Percentiles rank a stretch among this genome's conserved stretches.
Evolutionary conservation across 169 alveolate species (phyloP).

Genomic region (Plasmodium gallinaceum): DNA sequence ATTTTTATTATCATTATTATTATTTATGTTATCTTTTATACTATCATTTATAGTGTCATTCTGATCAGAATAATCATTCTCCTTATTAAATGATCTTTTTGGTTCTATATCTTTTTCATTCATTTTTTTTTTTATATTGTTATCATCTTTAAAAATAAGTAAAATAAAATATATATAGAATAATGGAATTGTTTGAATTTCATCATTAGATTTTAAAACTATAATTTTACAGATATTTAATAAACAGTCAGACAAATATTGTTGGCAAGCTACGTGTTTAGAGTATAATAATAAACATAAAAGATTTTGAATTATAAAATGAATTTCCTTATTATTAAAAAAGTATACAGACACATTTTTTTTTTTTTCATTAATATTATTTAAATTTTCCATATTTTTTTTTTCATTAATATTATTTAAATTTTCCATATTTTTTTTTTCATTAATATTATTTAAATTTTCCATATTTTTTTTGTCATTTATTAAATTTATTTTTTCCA

Average conservation of each 20-base stretch:
- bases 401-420: not conserved
- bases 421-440: not conserved
- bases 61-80: not conserved
- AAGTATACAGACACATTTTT: conserved; percentile 23
- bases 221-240: conserved; percentile 69
- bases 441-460: not conserved
- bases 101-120: not conserved
- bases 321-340: conserved; percentile 59
- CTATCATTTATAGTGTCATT: not conserved
- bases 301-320: conserved; percentile 68
- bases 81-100: not conserved
- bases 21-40: not conserved
- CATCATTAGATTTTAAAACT: conserved; percentile 21
- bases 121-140: not conserved
- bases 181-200: conserved; percentile 74
- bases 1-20: conserved; percentile 24
- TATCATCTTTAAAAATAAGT: conserved; percentile 50
- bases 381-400: not conserved
- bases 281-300: conserved; percentile 61
- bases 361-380: not conserved
- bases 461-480: not conserved
- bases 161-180: conserved; percentile 61
- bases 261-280: conserved; percentile 74
- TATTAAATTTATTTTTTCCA: not conserved
- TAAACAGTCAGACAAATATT: conserved; percentile 69